phyloP scores from a whole-genome alignment of 768 basidiomycete genomes.

The Leccinum subgranulosum region DNA sequence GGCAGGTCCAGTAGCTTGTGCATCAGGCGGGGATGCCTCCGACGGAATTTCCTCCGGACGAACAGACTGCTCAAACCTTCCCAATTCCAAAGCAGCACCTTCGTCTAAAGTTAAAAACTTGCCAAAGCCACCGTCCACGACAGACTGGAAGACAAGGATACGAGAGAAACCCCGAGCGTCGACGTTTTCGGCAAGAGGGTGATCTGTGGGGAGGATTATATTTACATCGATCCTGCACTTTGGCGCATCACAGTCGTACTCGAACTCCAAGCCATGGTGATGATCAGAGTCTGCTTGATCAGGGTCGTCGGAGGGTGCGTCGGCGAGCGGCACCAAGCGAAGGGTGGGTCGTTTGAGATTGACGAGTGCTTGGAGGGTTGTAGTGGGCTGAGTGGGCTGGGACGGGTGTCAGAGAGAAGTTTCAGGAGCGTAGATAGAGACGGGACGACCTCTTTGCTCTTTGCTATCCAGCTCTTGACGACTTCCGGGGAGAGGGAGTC shows the following conservation, averaged over 20 bases:
- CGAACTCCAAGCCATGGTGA: conserved; percentile 83
- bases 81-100: conserved; percentile 77
- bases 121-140: conserved; percentile 82
- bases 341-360: conserved; percentile 92
- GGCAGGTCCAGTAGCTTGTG: conserved; percentile 11
- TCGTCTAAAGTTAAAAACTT: conserved; percentile 70
- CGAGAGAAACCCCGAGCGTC: conserved; percentile 28
- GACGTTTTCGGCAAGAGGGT: conserved; percentile 49
- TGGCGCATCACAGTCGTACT: conserved; percentile 88
- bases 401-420: conserved; percentile 1
- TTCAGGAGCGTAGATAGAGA: not conserved
- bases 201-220: conserved; percentile 64
- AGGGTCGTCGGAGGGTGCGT: conserved; percentile 44
- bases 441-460: conserved; percentile 70
- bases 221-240: conserved; percentile 79
- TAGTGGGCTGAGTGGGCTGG: conserved; percentile 79
- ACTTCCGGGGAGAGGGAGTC: conserved; percentile 81
- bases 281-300: conserved; percentile 48
- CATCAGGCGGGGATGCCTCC: conserved; percentile 11
- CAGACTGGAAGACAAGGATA: conserved; percentile 39
- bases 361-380: conserved; percentile 90
- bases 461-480: conserved; percentile 81
- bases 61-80: conserved; percentile 54
- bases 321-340: conserved; percentile 62
- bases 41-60: conserved; percentile 2